A percentile compares a stretch with the other conserved stretches of the same genome.
Conservation (phyloP, 441 rosid genomes). For the Populus hybrid region DNA sequence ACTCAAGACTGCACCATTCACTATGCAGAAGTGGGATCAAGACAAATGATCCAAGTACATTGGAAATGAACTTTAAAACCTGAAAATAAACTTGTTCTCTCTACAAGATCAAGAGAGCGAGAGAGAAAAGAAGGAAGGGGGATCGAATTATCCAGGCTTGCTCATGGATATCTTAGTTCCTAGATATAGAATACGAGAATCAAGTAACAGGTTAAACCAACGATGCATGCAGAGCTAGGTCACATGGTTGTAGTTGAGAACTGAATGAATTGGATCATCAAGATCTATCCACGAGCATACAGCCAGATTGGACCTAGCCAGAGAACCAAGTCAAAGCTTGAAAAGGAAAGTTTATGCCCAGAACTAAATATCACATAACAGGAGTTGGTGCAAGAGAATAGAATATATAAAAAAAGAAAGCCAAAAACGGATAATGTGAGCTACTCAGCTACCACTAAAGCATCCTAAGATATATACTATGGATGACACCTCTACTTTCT, state of each 20-base stretch:
- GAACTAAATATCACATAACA: constrained; percentile 16
- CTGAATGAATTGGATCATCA: constrained; percentile 5
- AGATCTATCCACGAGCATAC: background rate
- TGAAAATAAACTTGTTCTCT: background rate
- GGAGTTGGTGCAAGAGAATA: constrained; percentile 11
- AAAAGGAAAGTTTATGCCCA: background rate
- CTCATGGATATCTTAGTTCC: background rate
- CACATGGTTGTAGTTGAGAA: constrained; percentile 16
- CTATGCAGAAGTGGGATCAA: background rate
- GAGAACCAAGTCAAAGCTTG: constrained; percentile 14
- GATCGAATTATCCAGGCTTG: background rate
- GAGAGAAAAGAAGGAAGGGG: background rate
- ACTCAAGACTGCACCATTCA: background rate
- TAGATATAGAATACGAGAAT: background rate
- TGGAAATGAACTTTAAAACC: background rate
- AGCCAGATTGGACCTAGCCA: constrained; percentile 2
- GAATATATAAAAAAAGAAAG: background rate
- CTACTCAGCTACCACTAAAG: background rate
- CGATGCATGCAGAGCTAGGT: constrained; percentile 14
- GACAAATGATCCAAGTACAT: background rate
- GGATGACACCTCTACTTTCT: background rate
- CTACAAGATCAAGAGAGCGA: background rate
- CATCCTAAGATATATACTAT: background rate
- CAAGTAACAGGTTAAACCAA: background rate
- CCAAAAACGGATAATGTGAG: background rate